These are phyloP conservation scores for Colletotrichum sp. DNA, from an alignment of 2,329 filamentous ascomycete species.

Conservation along the genomic window DNA sequence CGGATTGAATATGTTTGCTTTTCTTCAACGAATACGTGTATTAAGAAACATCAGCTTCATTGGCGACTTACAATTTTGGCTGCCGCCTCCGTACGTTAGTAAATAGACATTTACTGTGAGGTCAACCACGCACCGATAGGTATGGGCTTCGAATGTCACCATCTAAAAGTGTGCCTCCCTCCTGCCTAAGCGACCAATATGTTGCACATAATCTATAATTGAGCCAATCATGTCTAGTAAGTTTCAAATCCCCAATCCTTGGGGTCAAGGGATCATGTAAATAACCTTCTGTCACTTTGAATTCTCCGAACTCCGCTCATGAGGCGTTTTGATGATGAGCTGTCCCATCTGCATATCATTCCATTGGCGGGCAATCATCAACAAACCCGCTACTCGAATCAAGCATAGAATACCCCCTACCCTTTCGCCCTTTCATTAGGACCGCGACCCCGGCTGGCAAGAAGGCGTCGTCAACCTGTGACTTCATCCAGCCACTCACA, in stretches of 20 bases:
- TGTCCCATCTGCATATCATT: neutral
- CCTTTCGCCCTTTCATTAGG: neutral
- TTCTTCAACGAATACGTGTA: neutral
- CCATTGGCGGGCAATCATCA: neutral
- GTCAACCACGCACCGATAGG: neutral
- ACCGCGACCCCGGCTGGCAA: neutral
- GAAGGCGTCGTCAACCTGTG: neutral
- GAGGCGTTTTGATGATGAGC: neutral
- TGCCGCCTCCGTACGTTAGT: neutral
- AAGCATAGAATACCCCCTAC: neutral
- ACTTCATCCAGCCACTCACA: neutral
- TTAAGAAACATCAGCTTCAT: neutral
- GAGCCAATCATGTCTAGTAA: neutral
- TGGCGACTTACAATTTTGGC: neutral
- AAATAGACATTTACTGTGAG: neutral
- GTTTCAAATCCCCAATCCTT: neutral
- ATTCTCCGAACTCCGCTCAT: neutral
- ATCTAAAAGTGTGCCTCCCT: neutral
- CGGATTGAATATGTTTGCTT: neutral
- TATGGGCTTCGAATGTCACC: neutral
- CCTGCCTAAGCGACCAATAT: neutral
- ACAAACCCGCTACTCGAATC: neutral
- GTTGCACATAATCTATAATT: neutral
- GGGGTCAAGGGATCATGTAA: neutral
- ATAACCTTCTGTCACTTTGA: neutral